phyloP scores from a whole-genome alignment of 495 filamentous ascomycete species.

The Chaetomium cochliodes region DNA sequence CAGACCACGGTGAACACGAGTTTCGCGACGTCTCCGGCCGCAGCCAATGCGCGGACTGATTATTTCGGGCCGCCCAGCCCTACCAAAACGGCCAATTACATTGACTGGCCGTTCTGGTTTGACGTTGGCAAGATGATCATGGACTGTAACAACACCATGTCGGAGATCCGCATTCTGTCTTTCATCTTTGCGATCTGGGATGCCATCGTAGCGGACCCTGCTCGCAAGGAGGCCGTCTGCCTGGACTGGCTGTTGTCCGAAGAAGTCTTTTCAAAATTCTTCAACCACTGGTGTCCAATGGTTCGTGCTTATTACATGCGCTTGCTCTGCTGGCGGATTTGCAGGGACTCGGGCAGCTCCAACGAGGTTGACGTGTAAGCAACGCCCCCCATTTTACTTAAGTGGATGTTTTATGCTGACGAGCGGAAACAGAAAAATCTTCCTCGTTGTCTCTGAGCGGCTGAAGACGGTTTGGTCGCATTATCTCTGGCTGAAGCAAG shows the following conservation, averaged over 20 bases:
- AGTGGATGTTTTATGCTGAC: slow-evolving; percentile 4
- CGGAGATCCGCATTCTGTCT: slow-evolving; percentile 83
- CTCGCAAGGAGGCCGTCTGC: slow-evolving; percentile 70
- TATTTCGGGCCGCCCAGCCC: slow-evolving; percentile 19
- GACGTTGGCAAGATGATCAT: slow-evolving; percentile 79
- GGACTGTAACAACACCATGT: slow-evolving; percentile 88
- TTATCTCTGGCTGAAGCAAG: slow-evolving; percentile 70
- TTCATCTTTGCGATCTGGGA: slow-evolving; percentile 85
- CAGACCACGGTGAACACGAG: slow-evolving; percentile 50
- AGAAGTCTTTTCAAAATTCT: slow-evolving; percentile 76
- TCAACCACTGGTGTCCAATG: slow-evolving; percentile 99
- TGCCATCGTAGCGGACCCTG: slow-evolving; percentile 62
- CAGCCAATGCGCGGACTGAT: slow-evolving; percentile 15
- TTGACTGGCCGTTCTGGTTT: slow-evolving; percentile 91
- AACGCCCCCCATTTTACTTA: background rate
- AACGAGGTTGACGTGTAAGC: slow-evolving; percentile 70
- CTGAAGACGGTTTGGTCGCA: slow-evolving; percentile 74
- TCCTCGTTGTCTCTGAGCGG: slow-evolving; percentile 65
- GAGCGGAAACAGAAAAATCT: slow-evolving; percentile 56
- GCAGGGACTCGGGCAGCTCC: slow-evolving; percentile 68
- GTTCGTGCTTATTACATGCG: slow-evolving; percentile 95
- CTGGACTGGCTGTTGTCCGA: slow-evolving; percentile 77
- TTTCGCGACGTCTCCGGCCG: slow-evolving; percentile 27
- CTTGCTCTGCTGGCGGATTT: slow-evolving; percentile 87
- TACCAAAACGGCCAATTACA: slow-evolving; percentile 30